A percentile compares a stretch with the other conserved stretches of the same genome.
Conservation (phyloP, 2,329 filamentous ascomycete species). For the Botrytis tulipae region DNA sequence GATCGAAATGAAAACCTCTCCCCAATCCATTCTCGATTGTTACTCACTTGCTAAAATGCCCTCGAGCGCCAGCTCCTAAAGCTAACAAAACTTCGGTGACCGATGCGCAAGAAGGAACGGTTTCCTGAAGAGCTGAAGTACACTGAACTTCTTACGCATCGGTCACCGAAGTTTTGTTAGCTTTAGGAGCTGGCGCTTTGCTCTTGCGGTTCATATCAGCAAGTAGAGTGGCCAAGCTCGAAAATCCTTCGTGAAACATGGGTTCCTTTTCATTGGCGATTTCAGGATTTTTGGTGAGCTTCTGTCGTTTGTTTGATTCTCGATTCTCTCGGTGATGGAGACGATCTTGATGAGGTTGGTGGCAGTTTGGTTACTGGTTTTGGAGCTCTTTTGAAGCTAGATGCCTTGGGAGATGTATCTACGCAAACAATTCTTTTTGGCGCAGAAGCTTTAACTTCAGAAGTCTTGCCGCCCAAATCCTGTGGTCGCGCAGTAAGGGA, state of each 20-base stretch:
- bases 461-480: neutral
- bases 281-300: neutral
- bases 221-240: too few species aligned
- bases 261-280: neutral
- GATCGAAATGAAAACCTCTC: neutral
- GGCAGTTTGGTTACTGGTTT: neutral
- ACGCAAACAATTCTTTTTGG: neutral
- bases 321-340: neutral
- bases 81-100: neutral
- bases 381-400: neutral
- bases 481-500: neutral
- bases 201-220: neutral
- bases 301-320: neutral
- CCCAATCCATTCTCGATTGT: neutral
- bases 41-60: neutral
- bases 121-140: neutral
- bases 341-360: neutral
- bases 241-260: neutral
- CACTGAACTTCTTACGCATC: neutral
- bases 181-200: neutral
- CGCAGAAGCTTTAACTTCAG: too few species aligned
- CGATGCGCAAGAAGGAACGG: neutral
- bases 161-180: neutral
- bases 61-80: neutral
- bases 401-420: fast-evolving